These are phyloP conservation scores for Hymenoscyphus occultus DNA, from an alignment of 2,329 filamentous ascomycete species.

Conservation along the genomic window DNA sequence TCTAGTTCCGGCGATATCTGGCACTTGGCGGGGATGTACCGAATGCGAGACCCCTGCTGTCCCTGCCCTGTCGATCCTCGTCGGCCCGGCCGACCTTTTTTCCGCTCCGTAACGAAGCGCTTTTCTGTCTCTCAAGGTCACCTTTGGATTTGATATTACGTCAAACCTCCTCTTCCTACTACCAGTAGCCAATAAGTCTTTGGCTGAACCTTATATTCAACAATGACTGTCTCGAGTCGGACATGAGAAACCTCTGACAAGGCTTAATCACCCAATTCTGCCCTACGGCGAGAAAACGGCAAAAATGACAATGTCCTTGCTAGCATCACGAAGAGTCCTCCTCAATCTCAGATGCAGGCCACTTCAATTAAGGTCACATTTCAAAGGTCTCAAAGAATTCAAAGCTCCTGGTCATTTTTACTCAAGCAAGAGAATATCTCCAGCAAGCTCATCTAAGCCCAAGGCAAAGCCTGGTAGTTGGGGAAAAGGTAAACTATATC, in stretches of 20 bases:
- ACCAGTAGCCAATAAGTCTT: neutral
- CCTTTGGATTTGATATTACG: neutral
- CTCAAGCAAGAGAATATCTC: neutral
- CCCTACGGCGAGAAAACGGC: neutral
- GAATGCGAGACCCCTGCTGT: neutral
- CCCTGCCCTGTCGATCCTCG: too few relatives aligned
- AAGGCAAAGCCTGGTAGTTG: neutral
- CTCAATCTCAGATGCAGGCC: conserved; percentile 4
- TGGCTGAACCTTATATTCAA: neutral
- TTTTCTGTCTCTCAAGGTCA: neutral
- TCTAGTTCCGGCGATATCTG: neutral
- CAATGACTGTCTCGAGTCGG: neutral
- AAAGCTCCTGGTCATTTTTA: neutral
- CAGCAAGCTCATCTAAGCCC: neutral
- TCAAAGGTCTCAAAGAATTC: conserved; percentile 3
- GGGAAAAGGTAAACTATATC: neutral
- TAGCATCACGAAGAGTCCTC: neutral
- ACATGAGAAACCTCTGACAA: neutral
- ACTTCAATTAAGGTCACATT: neutral
- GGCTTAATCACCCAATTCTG: neutral
- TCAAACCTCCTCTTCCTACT: neutral
- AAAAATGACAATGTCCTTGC: neutral
- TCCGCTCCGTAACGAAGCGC: too few relatives aligned
- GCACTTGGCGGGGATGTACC: neutral
- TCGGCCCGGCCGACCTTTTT: too few relatives aligned